Evolutionary conservation across 371 early-diverging fungal species (phyloP).

Genomic region (Mucor indicus): DNA sequence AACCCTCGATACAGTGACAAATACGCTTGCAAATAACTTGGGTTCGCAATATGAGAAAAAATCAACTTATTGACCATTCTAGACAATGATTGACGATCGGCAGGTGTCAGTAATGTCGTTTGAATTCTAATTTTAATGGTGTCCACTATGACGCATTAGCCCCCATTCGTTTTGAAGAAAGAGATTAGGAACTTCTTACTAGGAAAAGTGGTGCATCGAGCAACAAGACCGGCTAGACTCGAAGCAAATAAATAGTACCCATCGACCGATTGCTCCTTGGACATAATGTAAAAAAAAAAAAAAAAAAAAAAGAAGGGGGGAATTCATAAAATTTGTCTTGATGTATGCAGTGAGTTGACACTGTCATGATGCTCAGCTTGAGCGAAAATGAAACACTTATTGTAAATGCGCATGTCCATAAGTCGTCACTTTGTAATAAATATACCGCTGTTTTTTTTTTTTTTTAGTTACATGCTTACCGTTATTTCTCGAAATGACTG

Average conservation of each 20-base stretch:
- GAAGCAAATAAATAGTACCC: constrained; percentile 54
- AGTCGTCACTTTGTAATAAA: no score
- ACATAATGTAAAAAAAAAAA: constrained; percentile 1
- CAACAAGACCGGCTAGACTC: constrained; percentile 52
- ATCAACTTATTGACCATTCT: not conserved
- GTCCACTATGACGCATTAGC: constrained; percentile 44
- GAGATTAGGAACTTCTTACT: constrained; percentile 34
- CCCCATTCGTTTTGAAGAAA: not conserved
- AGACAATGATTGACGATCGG: not conserved
- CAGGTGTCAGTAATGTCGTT: constrained; percentile 17
- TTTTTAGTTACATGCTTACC: no score
- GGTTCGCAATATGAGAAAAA: not conserved
- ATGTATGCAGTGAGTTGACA: no score
- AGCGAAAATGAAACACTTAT: no score
- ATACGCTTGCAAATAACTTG: constrained; percentile 5
- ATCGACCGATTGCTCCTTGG: constrained; percentile 13
- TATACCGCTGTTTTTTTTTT: no score
- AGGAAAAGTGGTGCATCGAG: constrained; percentile 66
- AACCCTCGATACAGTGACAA: constrained; percentile 60
- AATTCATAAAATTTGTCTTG: no score
- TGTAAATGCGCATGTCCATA: no score
- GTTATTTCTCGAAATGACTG: no score
- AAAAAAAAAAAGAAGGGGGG: no score
- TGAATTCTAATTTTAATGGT: constrained; percentile 79
- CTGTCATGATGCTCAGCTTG: no score